phyloP scores from a whole-genome alignment of 129 eudicot species.

The Chrysanthemum lavandulifolium region DNA sequence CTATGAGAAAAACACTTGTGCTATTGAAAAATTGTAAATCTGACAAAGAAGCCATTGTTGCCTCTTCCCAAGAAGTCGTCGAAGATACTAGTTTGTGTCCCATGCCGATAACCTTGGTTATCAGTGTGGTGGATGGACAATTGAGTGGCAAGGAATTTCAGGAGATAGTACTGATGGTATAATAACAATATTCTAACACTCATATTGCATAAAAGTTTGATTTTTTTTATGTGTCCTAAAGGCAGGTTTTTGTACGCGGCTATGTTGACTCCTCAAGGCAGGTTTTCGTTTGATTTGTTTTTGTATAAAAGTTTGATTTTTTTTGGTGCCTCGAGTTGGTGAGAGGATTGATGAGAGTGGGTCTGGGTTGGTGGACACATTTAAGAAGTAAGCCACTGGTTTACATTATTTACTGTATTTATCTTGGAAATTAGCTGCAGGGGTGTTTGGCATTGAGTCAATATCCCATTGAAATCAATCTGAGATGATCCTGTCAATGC shows the following conservation, averaged over 20 bases:
- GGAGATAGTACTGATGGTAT: slow-evolving; percentile 43
- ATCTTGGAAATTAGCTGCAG: too few species aligned
- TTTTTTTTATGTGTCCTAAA: not conserved
- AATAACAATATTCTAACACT: not conserved
- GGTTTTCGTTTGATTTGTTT: slow-evolving; percentile 75
- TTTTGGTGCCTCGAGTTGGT: slow-evolving; percentile 35
- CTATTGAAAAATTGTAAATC: slow-evolving; percentile 71
- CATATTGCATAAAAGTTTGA: not conserved
- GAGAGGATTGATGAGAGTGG: slow-evolving; percentile 68
- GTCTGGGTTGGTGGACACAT: slow-evolving; percentile 27
- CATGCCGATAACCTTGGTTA: slow-evolving; percentile 78
- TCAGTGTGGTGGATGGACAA: slow-evolving; percentile 94
- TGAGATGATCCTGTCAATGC: too few species aligned
- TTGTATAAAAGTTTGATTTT: slow-evolving; percentile 32
- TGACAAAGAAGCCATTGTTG: slow-evolving; percentile 45
- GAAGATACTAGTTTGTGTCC: slow-evolving; percentile 66
- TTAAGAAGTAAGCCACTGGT: too few species aligned
- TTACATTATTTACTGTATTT: too few species aligned
- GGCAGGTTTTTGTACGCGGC: slow-evolving; percentile 61
- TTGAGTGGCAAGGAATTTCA: slow-evolving; percentile 65
- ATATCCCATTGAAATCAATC: too few species aligned
- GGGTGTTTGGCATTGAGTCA: too few species aligned
- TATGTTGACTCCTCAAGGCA: slow-evolving; percentile 73
- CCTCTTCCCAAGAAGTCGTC: slow-evolving; percentile 68
- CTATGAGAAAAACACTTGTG: slow-evolving; percentile 80